Evolutionary conservation across 73 alveolate species (phyloP), one percentile per base, ranked within the genome.

Genomic region (Paramecium octaurelia): DNA sequence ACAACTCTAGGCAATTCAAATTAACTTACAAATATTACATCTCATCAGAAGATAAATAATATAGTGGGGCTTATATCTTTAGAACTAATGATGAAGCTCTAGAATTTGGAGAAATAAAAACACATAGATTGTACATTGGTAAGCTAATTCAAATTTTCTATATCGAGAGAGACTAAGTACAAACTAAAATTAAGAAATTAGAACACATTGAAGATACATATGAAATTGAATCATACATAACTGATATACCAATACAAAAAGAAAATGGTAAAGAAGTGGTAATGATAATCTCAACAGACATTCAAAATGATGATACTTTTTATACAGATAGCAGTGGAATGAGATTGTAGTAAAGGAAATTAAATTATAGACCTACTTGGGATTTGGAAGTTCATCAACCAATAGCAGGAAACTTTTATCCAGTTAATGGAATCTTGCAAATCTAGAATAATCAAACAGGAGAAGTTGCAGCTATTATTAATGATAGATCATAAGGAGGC

Each of bases 401-500:
- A 29, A 93, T 97, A 35, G 86, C 99, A 3, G 96, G 98, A 24
- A 98, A 98, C 94, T 98, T 92, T 95, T 98, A 97, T 93, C 99
- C 99, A 6, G 93, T 98, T n/a, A 92, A 96, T 73, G 92, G 97
- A n/a, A 95, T 92, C 18, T 93, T 97, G 12, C 91, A 98, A 43
- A 85, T 97, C 23, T 64, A 90, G 69, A 98, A 96, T 58, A 87
- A 86, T 75, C 48, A 93, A 36, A 83, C 87, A 54, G 87, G 90
- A 7, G 54, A 58, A 86, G 85, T 92, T 40, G 75, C 92, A 84
- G 86, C 97, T 70, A 86, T 96, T 8, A 57, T 94, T 42, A 95
- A 95, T 76, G 98, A 97, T 77, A 89, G 99, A 83, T 93, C 99
- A 20, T 95, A 97, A 93, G 98, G 98, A 8, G 99, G 99, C 10